Base-by-base conservation (phyloP, 805 yeast genomes). In the Barnettozyma populi region DNA sequence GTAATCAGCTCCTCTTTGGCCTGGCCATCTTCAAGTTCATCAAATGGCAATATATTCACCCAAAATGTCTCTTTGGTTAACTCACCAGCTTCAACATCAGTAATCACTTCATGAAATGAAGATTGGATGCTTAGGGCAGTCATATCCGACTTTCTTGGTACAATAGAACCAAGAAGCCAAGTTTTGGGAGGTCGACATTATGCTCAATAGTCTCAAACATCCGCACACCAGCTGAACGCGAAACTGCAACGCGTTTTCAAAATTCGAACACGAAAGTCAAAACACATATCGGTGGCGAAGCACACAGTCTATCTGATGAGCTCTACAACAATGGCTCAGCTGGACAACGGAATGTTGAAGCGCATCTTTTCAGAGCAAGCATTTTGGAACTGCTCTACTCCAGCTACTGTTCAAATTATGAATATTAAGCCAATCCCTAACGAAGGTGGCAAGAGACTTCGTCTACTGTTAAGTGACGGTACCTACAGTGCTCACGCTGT, bases 401-500 rank as follows among this genome's bases (percentile, higher is more conserved):
- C 69, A 5, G 43, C 67, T 47, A 65, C 65, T 8, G 61, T 69
- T 2, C 74, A 70, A 52, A 63, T 69, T 16, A 55, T 65, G 20
- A 67, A 67, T 47, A 57, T 62, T 40, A 69, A 62, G 49, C 66
- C 65, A 10, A 67, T 70, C 41, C 64, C 67, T 16, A 74, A 71
- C 47, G 71, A 67, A 11, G 59, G 60, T 13, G 75, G 75, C 18
- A 70, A 67, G 49, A 62, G 78, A 55, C 57, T 70, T 11, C 68
- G 78, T 55, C 51, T 73, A 45, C 68, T 79, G 68, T 57, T 79
- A 19, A 73, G 75, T 36, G 85, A 79, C 61, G 83, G 84, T 27
- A 61, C 64, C 23, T 75, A 66, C 55, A 65, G 71, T 25, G 69
- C 75, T 44, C 79, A 79, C 54, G 79, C 78, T 5, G 72, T 79